Conservation (phyloP, 2,329 filamentous ascomycete species). For the Leptographium wingfieldii region DNA sequence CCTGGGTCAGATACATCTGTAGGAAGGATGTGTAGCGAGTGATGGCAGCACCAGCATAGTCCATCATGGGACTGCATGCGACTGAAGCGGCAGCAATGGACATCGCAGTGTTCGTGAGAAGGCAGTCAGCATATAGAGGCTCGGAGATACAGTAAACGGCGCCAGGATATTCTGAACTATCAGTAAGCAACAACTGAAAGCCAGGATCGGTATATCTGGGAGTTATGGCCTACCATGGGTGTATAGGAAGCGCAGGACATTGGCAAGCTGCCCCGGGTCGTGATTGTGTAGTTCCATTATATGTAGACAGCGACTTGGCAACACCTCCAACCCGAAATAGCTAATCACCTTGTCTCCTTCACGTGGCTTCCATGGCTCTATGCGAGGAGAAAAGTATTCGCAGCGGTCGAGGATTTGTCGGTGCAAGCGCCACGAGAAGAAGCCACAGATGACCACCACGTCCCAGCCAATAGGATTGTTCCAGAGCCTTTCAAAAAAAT, state of each 20-base stretch:
- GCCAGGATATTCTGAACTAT: constrained; percentile 8
- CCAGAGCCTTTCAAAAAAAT: neutral
- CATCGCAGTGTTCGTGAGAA: constrained; percentile 14
- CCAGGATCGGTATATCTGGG: too few species aligned
- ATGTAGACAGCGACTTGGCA: neutral
- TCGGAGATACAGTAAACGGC: constrained; percentile 7
- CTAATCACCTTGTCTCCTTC: neutral
- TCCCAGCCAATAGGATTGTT: constrained; percentile 2
- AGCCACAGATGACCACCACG: constrained; percentile 5
- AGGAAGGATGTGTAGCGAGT: constrained; percentile 28
- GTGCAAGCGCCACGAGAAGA: constrained; percentile 6
- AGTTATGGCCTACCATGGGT: constrained; percentile 8
- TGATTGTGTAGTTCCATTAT: constrained; percentile 10
- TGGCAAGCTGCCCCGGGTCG: constrained; percentile 10
- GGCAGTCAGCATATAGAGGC: constrained; percentile 10
- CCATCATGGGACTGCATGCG: constrained; percentile 14
- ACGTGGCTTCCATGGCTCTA: neutral
- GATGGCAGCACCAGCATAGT: constrained; percentile 40
- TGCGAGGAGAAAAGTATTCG: constrained; percentile 2
- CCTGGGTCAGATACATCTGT: neutral
- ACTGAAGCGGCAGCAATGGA: constrained; percentile 17
- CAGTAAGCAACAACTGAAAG: neutral
- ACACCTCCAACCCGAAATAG: neutral
- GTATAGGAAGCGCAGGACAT: constrained; percentile 19
- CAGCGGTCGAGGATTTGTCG: constrained; percentile 6